Evolutionary conservation across 1,284 basidiomycete genomes (phyloP), one percentile per base, ranked within the genome.

Genomic region (Amylostereum areolatum): DNA sequence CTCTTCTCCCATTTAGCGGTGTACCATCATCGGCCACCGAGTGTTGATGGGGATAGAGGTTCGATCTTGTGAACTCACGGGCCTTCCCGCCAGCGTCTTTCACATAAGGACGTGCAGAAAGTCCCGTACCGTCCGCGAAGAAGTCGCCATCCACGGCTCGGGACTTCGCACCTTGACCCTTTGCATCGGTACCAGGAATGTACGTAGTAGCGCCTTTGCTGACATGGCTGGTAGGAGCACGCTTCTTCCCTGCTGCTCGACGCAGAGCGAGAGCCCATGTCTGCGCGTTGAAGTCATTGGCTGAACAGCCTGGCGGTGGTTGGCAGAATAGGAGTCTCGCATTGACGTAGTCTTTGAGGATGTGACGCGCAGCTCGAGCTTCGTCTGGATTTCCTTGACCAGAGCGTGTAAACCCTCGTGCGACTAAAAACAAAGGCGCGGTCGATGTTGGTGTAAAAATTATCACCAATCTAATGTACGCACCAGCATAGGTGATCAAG

Each of bases 351-450:
- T 99, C 97, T 68, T 99, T 99, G 50, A 99, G 78, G 48, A 99
- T 79, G 62, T 90, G 90, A 52, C 97, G 83, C 10, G 96, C 92
- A 0, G 96, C 86, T 47, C 94, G 85, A 25, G 95, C 92, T 65
- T 97, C 95, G 64, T 99, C 97, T 2, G 97, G 95, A 66, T 96
- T 97, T 46, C 97, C 97, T 69, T 96, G 92, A 1, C 96, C 94
- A 8, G 95, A 84, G 43, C 96, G 84, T 58, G 87, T 90, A 67
- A 90, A 96, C 28, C 97, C 97, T 59, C 96, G 77, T n/a, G 84
- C 94, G 58, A 97, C 93, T 96, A 53, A 12, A 44, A 50, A 31
- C 39, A 48, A 37, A 48, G 25, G 32, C 54, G 53, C 47, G 59
- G 49, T 32, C 55, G 51, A 5, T 35, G 34, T 43, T 40, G 18